These are phyloP conservation scores for Orbilia oligospora DNA, from an alignment of 2,329 filamentous ascomycete species.

Conservation along the genomic window DNA sequence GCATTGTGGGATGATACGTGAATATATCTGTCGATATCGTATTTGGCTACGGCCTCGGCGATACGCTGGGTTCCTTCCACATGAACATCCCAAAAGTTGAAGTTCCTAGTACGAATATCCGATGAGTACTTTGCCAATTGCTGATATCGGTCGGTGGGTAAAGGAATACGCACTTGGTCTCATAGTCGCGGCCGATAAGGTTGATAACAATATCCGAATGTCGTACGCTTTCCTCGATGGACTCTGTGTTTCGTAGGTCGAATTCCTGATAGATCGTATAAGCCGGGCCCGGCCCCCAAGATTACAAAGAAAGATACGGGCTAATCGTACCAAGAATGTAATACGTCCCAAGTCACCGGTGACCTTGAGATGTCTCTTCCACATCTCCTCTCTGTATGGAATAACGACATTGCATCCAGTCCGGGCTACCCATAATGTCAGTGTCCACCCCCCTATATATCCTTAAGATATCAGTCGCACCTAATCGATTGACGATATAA, in stretches of 20 bases:
- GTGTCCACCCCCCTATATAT: conserved; percentile 6
- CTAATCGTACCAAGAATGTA: conserved; percentile 78
- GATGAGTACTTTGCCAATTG: conserved; percentile 21
- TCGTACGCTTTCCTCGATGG: conserved; percentile 94
- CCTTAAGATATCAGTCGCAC: conserved; percentile 68
- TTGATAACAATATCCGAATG: conserved; percentile 99
- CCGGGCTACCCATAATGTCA: conserved; percentile 74
- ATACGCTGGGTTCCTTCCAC: conserved; percentile 94
- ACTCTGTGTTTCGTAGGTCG: conserved; percentile 92
- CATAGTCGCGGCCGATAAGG: conserved; percentile 91
- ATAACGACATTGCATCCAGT: conserved; percentile 95
- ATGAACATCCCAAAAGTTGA: conserved; percentile 90
- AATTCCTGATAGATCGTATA: conserved; percentile 77
- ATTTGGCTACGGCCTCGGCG: conserved; percentile 93
- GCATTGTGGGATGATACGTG: conserved; percentile 97
- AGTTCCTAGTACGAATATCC: conserved; percentile 79
- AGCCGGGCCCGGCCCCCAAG: background rate
- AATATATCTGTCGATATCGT: conserved; percentile 96
- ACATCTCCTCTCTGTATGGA: conserved; percentile 96
- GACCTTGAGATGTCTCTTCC: conserved; percentile 95
- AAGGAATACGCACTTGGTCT: conserved; percentile 81
- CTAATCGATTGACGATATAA: conserved; percentile 96
- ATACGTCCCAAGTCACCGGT: conserved; percentile 93
- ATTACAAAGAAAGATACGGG: background rate
- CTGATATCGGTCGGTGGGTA: too few species aligned